Conservation (phyloP, 163 green algal genomes). For the Chlorella variabilis region DNA sequence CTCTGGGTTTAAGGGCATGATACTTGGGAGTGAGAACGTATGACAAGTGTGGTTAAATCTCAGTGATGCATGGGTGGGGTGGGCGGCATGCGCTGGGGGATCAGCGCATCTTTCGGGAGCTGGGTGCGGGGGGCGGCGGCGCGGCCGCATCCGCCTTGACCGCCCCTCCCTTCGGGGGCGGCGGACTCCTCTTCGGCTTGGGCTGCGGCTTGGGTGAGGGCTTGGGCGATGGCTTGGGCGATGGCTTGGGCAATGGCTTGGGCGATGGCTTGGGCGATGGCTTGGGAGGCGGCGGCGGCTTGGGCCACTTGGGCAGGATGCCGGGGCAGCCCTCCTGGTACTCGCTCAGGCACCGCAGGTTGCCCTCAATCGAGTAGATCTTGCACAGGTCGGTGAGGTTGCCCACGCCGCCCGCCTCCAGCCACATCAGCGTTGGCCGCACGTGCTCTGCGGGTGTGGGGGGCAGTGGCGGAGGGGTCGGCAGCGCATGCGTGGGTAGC, state of each 20-base stretch:
- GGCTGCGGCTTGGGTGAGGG: no score
- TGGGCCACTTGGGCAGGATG: not conserved
- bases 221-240: no score
- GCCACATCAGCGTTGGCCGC: conserved; percentile 5
- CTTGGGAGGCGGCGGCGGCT: not conserved
- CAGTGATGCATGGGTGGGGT: no score
- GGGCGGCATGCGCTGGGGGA: no score
- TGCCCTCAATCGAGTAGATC: not conserved
- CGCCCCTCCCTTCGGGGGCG: no score
- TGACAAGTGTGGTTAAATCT: no score
- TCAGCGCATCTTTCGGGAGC: no score
- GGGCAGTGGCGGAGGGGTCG: not conserved
- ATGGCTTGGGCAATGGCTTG: not conserved
- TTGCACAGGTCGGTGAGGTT: not conserved
- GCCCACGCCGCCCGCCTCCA: not conserved
- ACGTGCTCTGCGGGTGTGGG: not conserved
- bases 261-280: not conserved
- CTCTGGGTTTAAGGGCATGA: no score
- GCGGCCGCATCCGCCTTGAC: no score
- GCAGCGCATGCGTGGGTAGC: not conserved
- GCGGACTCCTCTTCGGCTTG: no score
- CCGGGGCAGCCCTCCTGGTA: not conserved
- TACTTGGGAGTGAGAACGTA: no score
- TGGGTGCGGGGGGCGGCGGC: no score
- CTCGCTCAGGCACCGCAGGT: conserved; percentile 1